phyloP scores from a whole-genome alignment of 306 rosid species.

The Prunus davidiana region DNA sequence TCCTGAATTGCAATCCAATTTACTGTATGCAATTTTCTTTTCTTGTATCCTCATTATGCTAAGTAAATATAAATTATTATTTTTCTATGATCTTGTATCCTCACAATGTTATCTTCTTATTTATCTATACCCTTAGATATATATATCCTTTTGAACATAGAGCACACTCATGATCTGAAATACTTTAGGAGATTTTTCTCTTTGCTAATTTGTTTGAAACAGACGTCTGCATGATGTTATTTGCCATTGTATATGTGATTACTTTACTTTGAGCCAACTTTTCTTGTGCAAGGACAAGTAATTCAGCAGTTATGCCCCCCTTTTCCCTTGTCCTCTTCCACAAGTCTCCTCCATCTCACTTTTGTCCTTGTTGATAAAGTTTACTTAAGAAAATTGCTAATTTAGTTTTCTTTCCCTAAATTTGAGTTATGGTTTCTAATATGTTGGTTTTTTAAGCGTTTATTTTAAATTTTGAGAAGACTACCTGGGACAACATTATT shows the following conservation, averaged over 20 bases:
- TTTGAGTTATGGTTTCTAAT: neutral
- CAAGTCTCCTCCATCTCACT: slow-evolving; percentile 7
- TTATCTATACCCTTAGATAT: neutral
- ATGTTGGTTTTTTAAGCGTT: neutral
- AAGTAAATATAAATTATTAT: too few species aligned
- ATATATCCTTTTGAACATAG: too few species aligned
- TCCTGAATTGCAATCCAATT: slow-evolving; percentile 81
- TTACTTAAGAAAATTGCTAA: slow-evolving; percentile 21
- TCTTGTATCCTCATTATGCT: neutral
- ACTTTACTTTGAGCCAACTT: neutral
- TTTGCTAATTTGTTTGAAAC: neutral
- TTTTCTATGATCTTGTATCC: too few species aligned
- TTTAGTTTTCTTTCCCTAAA: neutral
- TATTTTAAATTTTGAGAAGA: neutral
- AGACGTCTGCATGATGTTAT: neutral
- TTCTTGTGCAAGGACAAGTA: neutral
- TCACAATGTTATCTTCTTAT: neutral
- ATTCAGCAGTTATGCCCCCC: too few species aligned
- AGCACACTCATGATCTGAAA: neutral
- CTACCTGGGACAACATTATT: neutral
- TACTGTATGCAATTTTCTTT: slow-evolving; percentile 54
- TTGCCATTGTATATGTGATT: neutral
- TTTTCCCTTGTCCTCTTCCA: slow-evolving; percentile 5
- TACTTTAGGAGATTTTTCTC: neutral
- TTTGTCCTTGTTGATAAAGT: slow-evolving; percentile 10